Base-by-base conservation (phyloP, 305 asterid species). In the Solanum hybrid region DNA sequence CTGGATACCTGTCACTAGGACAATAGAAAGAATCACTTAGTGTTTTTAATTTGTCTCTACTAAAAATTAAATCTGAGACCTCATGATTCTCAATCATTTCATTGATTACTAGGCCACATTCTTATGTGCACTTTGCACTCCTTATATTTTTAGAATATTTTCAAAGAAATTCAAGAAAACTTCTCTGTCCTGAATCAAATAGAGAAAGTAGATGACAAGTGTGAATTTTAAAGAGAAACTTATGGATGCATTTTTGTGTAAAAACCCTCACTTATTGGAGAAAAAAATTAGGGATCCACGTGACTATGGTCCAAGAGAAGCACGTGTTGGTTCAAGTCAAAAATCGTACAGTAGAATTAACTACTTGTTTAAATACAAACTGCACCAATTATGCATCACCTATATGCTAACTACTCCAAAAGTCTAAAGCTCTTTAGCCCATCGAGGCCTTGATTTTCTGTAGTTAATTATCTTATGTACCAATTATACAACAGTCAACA, bases 241-340 rank as follows among this genome's bases (percentile, higher is more conserved):
- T 79, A 1, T 24, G 32, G 34, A 79, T 79, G 7, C 14, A 4
- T 26, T 4, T 75, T 84, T 69, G 73, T 37, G 29, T 29, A 86
- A 3, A 78, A 36, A 71, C 34, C 45, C 77, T 77, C 15, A 32
- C 73, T 60, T 64, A 86, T 86, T 81, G 90, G 91, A 87, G 27
- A 64, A 60, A 72, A 56, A 40, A 35, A 72, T 32, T 80, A 89
- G 77, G 78, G 66, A 81, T 72, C 90, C 88, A 91, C 56, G 90
- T 87, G 82, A 90, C 56, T 51, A 64, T 86, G 91, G 91, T 76
- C 87, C 88, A 75, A 76, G 69, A 79, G 78, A 81, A 45, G 80
- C 90, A 86, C 85, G 73, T 86, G 37, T 73, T n/a, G 35, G 34
- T 36, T 79, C 64, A 6, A 79, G 22, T 79, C 34, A 37, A 79